Percentiles rank a stretch among this genome's conserved stretches.
These are phyloP conservation scores for Vanilla planifolia DNA, from an alignment of 106 monocot species.

Conservation along the genomic window DNA sequence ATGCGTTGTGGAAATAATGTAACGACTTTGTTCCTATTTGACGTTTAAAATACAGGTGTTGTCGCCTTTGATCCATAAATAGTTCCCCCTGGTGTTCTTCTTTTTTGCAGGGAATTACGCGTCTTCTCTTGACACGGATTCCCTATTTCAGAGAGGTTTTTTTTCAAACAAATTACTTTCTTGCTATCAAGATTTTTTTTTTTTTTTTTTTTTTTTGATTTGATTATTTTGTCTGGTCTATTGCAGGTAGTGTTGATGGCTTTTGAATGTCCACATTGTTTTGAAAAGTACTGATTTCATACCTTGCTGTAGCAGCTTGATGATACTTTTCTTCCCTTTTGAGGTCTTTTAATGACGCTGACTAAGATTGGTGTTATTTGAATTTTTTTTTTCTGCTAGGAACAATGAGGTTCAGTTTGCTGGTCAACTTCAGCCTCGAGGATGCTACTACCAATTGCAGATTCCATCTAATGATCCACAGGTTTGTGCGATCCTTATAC, in stretches of 20 bases:
- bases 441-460: constrained; percentile 63
- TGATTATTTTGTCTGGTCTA: constrained; percentile 4
- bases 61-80: background rate
- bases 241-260: constrained; percentile 86
- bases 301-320: background rate
- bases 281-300: constrained; percentile 50
- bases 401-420: constrained; percentile 99
- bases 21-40: constrained; percentile 1
- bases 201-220: background rate
- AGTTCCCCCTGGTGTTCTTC: background rate
- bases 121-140: constrained; percentile 83
- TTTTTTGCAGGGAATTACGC: constrained; percentile 65
- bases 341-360: background rate
- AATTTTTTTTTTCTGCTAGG: constrained; percentile 20
- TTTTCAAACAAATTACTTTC: no score
- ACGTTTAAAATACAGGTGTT: no score
- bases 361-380: background rate
- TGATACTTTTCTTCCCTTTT: background rate
- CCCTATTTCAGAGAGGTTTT: constrained; percentile 89
- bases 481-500: constrained; percentile 25
- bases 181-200: background rate
- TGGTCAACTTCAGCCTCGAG: constrained; percentile 76
- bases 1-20: constrained; percentile 97
- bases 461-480: constrained; percentile 50
- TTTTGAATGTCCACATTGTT: constrained; percentile 92